A percentile compares a stretch with the other conserved stretches of the same genome.
phyloP scores from a whole-genome alignment of 306 rosid species.

The Gastrolobium bilobum region DNA sequence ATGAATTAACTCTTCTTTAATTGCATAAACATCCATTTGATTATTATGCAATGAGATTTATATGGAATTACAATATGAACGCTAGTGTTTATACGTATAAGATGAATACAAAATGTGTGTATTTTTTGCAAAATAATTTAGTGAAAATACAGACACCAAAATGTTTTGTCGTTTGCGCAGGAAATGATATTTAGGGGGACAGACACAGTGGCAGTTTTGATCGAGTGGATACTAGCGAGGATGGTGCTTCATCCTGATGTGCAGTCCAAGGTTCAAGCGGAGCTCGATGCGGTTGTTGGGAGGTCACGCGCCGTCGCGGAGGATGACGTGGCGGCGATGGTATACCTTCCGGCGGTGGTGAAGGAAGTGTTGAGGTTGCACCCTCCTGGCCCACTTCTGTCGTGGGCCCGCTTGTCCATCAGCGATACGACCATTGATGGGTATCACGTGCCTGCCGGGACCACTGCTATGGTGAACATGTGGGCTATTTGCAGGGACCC shows the following conservation, averaged over 20 bases:
- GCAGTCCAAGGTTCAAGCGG: constrained; percentile 65
- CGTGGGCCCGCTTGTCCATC: constrained; percentile 83
- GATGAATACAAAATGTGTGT: no score
- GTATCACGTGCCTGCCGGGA: constrained; percentile 71
- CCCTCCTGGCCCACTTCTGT: constrained; percentile 85
- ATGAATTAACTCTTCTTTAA: no score
- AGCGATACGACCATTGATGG: constrained; percentile 65
- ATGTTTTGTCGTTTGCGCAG: no score
- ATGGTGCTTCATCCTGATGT: constrained; percentile 62
- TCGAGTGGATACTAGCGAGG: constrained; percentile 81
- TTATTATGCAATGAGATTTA: no score
- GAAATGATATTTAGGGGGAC: constrained; percentile 90
- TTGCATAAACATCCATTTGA: no score
- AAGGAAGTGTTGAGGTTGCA: constrained; percentile 78
- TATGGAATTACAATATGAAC: no score
- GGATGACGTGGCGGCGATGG: constrained; percentile 56
- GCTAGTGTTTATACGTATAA: no score
- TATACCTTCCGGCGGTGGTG: constrained; percentile 68
- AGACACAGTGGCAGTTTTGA: constrained; percentile 71
- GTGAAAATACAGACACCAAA: no score
- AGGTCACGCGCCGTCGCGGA: constrained; percentile 60
- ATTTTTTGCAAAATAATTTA: no score
- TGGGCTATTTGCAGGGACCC: constrained; percentile 78
- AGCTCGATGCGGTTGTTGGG: constrained; percentile 67
- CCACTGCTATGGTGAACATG: constrained; percentile 79